These are phyloP conservation scores for Suhomyces xylopsoci DNA, from an alignment of 805 yeast species.

Conservation along the genomic window DNA sequence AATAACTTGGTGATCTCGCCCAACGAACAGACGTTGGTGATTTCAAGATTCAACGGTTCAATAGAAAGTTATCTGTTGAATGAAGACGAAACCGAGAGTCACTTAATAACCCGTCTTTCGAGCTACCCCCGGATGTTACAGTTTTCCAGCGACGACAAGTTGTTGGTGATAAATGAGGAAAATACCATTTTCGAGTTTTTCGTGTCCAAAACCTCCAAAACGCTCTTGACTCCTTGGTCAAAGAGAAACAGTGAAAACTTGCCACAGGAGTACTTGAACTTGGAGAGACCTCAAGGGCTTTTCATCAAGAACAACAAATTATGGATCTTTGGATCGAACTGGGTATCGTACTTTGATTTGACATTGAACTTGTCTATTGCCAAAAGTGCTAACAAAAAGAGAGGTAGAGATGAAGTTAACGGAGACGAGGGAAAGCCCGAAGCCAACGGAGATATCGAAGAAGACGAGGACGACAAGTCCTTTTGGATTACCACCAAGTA, in stretches of 20 bases:
- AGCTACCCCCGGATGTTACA: slow-evolving; percentile 58
- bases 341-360: slow-evolving; percentile 76
- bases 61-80: slow-evolving; percentile 49
- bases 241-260: slow-evolving; percentile 67
- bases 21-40: slow-evolving; percentile 45
- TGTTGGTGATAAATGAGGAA: slow-evolving; percentile 68
- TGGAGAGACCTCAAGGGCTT: slow-evolving; percentile 67
- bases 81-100: slow-evolving; percentile 17
- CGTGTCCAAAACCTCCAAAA: slow-evolving; percentile 17
- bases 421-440: slow-evolving; percentile 26
- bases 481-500: slow-evolving; percentile 79
- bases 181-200: slow-evolving; percentile 73
- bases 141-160: slow-evolving; percentile 50
- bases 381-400: slow-evolving; percentile 33
- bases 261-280: slow-evolving; percentile 58
- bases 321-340: slow-evolving; percentile 87
- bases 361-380: slow-evolving; percentile 50
- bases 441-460: slow-evolving; percentile 21
- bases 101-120: slow-evolving; percentile 56
- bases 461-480: slow-evolving; percentile 31
- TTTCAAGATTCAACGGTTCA: slow-evolving; percentile 64
- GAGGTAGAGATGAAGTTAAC: slow-evolving; percentile 34
- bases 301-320: slow-evolving; percentile 51
- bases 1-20: slow-evolving; percentile 50
- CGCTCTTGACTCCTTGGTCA: slow-evolving; percentile 72